Evolutionary conservation across 1,139 yeast genomes (phyloP).

Genomic region (Magnusiomyces paraingens): DNA sequence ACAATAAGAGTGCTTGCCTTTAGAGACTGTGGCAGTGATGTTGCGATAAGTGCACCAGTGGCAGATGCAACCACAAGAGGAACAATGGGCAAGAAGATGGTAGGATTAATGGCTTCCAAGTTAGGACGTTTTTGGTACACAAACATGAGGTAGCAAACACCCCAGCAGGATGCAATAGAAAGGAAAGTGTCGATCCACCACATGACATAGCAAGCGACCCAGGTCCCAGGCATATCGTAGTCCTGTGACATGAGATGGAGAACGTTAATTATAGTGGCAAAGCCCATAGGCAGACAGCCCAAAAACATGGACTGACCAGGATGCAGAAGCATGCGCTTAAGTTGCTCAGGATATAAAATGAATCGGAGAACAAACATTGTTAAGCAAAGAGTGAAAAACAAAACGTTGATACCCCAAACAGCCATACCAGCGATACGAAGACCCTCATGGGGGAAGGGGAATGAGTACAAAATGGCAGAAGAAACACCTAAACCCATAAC

Average conservation of each 20-base stretch:
- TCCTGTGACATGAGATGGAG: conserved; percentile 35
- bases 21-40: conserved; percentile 38
- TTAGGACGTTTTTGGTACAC: conserved; percentile 36
- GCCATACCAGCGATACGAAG: conserved; percentile 50
- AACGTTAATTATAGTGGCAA: conserved; percentile 56
- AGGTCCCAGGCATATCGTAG: conserved; percentile 32
- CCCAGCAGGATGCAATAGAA: conserved; percentile 43
- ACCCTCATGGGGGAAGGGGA: conserved; percentile 49
- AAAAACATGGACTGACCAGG: conserved; percentile 51
- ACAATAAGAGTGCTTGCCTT: conserved; percentile 49
- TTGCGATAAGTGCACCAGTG: conserved; percentile 50
- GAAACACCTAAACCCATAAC: conserved; percentile 86
- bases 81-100: conserved; percentile 61
- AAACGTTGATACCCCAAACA: conserved; percentile 48
- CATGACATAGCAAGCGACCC: conserved; percentile 44
- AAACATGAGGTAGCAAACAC: conserved; percentile 42
- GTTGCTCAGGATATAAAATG: conserved; percentile 34
- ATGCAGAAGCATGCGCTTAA: conserved; percentile 38
- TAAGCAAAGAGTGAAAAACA: conserved; percentile 41
- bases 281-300: conserved; percentile 80
- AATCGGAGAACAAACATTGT: conserved; percentile 38
- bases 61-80: conserved; percentile 70
- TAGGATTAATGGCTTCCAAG: conserved; percentile 34
- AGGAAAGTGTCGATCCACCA: conserved; percentile 63
- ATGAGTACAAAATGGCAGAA: conserved; percentile 49